Evolutionary conservation across 2,329 filamentous ascomycete genomes (phyloP), one percentile per base, ranked within the genome.

Genomic region (Dothiorella sarmentorum): DNA sequence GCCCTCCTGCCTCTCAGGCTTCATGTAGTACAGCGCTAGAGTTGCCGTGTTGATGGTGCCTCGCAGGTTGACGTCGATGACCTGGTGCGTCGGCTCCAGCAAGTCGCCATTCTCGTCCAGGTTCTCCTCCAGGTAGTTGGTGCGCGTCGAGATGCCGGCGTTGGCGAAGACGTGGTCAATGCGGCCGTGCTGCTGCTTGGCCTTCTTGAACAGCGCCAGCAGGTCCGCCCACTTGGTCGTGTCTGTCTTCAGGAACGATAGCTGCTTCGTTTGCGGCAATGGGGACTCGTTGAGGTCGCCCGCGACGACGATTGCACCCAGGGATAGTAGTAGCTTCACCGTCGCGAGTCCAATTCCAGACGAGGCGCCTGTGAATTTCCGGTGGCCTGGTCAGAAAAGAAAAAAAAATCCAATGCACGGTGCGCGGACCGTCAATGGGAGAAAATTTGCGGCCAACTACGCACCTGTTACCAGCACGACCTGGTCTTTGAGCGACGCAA

Each of bases 311-410:
- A 73, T 76, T 24, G 82, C 83, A 18, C 82, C 83, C 1, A 79
- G 68, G 0, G 76, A 71, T 7, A 85, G 72, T 15, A 85, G 76
- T 2, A 81, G 71, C 10, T 78, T 68, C 6, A 78, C 75, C 1
- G 84, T 84, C 58, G 80, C 80, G 15, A 84, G 76, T 29, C 83
- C 83, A 56, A 86, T 86, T 17, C 84, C 84, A 3, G 82, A 83
- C 0, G 80, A 82, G 59, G 80, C 80, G 45, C 83, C 82, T 79
- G 35, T 1, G 18, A 5, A 17, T n/a, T 20, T n/a, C 9, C 9
- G 22, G 9, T 31, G 15, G 27, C 5, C 24, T 13, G 18, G 17
- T 33, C 20, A 56, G 17, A n/a, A 29, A 29, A 29, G 27, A 2
- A 7, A 11, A 29, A 7, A 7, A 11, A 7, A 29, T 29, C 27